Conservation (phyloP, 2,329 filamentous ascomycete genomes). For the Calonectria pauciramosa region DNA sequence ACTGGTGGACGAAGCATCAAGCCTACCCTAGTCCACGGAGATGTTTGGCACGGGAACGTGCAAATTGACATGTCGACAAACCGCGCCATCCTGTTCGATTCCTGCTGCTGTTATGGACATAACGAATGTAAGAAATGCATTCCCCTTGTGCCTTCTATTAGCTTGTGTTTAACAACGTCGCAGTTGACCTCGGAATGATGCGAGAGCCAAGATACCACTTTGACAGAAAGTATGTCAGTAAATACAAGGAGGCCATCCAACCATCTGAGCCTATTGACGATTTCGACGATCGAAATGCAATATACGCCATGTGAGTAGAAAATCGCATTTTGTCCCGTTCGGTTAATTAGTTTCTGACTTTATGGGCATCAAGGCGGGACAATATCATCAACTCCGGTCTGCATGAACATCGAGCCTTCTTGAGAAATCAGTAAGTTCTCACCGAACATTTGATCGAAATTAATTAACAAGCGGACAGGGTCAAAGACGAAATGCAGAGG, state of each 20-base stretch:
- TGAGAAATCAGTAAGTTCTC: background rate
- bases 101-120: conserved; percentile 49
- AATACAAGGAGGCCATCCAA: background rate
- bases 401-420: background rate
- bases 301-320: background rate
- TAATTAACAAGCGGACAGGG: background rate
- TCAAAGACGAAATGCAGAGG: background rate
- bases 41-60: conserved; percentile 52
- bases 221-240: background rate
- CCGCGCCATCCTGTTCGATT: conserved; percentile 50
- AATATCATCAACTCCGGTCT: background rate
- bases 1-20: conserved; percentile 47
- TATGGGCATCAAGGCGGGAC: background rate
- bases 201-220: background rate
- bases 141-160: background rate
- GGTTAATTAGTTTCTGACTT: background rate
- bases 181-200: conserved; percentile 1
- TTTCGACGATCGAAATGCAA: conserved; percentile 6
- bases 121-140: conserved; percentile 38
- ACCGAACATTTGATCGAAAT: background rate
- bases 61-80: conserved; percentile 45
- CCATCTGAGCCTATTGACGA: conserved; percentile 7
- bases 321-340: background rate
- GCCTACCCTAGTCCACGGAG: conserved; percentile 50
- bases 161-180: background rate